Base-by-base conservation (phyloP, 176 grass and related monocot genomes). In the Oryza meyeriana region DNA sequence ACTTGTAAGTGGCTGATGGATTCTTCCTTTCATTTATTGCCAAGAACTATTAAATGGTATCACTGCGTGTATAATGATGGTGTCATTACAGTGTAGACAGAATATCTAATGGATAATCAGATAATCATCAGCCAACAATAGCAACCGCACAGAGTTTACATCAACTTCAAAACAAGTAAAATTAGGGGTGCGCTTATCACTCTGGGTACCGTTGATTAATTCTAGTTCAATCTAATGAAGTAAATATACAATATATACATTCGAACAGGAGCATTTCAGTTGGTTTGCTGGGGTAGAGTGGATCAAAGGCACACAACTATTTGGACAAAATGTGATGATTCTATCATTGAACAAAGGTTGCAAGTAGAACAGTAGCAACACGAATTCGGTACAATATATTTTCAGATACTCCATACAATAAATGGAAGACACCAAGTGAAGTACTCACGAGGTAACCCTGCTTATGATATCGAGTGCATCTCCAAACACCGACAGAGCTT, bases 321-420 rank as follows among this genome's bases (percentile, higher is more conserved):
- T 12, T 62, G 36, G 28, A 28, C 11, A 2, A 69, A 48, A 69
- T 76, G n/a, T 4, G 11, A 35, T 44, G 10, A 11, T 8, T 61
- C 79, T 50, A n/a, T n/a, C 76, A 64, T 32, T 84, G 50, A 75
- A 80, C 81, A 48, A 88, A 42, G 68, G 17, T 48, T 74, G 34
- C 40, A 58, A 18, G 57, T 14, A 5, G n/a, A 84, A 80, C 48
- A 26, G 32, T 52, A 39, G 44, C 71, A 31, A 31, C 57, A 66
- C 5, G 25, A 44, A 81, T 81, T 58, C 18, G 1, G 48, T 45
- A 36, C 66, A 50, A 25, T 75, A 50, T 34, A 68, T 35, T 63
- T 44, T 52, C 32, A 20, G 48, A 81, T 63, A 63, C 26, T 71
- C 4, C 85, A 81, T 81, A 85, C 27, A 77, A 47, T 45, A 72